Base-by-base conservation (phyloP, 2,329 filamentous ascomycete genomes). In the Fusarium sulawesiense region DNA sequence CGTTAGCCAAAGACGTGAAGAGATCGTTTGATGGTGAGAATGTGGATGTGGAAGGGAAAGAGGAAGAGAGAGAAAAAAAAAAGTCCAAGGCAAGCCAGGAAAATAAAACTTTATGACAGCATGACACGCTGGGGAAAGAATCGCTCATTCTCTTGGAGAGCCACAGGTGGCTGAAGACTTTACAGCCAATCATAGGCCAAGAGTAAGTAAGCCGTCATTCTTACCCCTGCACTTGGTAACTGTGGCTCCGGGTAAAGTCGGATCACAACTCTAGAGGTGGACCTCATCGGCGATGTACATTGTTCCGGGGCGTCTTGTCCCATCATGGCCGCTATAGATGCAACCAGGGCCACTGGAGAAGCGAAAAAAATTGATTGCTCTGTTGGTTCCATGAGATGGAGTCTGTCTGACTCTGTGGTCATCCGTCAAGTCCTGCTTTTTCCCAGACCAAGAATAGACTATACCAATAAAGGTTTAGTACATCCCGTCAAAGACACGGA, bases 31-130 rank as follows among this genome's bases (percentile, higher is more conserved):
- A 53, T 41, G 34, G 60, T 45, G 45, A 55, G 42, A 64, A 50
- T 66, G 70, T 60, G 64, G 56, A 72, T 63, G 70, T 64, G 68
- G 60, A 60, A 68, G 64, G 21, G 61, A 56, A 68, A 45, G 62
- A 69, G 74, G 61, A 58, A 63, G 70, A 66, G 48, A 66, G 64
- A 37, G 34, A 74, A 74, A 64, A 21, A 21, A 20, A 65, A 70
- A 71, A 66, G 56, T 55, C 30, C 67, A 66, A 73, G 71, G 60
- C 67, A 73, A 73, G 70, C 63, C 68, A 74, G 74, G 72, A 63
- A 59, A 71, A 71, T 62, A 79, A 79, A 79, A 75, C 72, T 79
- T 80, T 77, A 81, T 80, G 80, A 82, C 80, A 80, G 76, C 79
- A 81, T 80, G 78, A 76, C 74, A 74, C 61, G 65, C 63, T 60